These are phyloP conservation scores for Pilobolus umbonatus DNA, from an alignment of 192 early-diverging fungal species.

Conservation along the genomic window DNA sequence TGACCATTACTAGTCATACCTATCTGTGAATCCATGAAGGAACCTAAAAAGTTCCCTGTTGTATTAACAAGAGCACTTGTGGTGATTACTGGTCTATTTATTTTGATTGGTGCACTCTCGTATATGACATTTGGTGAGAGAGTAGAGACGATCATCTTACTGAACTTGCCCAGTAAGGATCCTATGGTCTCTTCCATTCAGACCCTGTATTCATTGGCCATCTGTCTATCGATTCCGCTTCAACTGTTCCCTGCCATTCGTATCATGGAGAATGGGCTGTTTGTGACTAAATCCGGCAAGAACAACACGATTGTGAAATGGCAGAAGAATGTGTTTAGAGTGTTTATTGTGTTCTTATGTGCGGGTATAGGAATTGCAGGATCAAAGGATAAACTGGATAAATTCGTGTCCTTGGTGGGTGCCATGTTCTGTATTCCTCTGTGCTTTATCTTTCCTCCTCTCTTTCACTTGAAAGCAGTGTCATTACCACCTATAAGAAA, in stretches of 20 bases:
- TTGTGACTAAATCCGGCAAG: constrained; percentile 50
- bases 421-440: constrained; percentile 61
- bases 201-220: constrained; percentile 69
- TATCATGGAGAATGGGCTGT: constrained; percentile 63
- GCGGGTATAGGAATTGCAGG: constrained; percentile 58
- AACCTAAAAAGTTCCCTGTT: constrained; percentile 48
- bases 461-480: constrained; percentile 62
- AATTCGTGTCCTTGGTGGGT: constrained; percentile 64
- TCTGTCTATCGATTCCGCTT: constrained; percentile 70
- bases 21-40: constrained; percentile 51
- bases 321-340: constrained; percentile 67
- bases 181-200: constrained; percentile 54
- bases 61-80: constrained; percentile 44
- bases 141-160: constrained; percentile 68
- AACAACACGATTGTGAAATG: constrained; percentile 57
- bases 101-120: constrained; percentile 44
- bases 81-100: constrained; percentile 39
- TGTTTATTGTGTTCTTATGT: constrained; percentile 50
- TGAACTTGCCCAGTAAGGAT: constrained; percentile 58
- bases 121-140: constrained; percentile 65
- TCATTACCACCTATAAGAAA: constrained; percentile 32
- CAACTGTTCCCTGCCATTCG: constrained; percentile 67
- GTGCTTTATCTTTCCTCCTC: constrained; percentile 69
- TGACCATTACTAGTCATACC: constrained; percentile 34
- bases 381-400: constrained; percentile 59